phyloP scores from a whole-genome alignment of 345 rosid species.

The Cardiospermum halicacabum region DNA sequence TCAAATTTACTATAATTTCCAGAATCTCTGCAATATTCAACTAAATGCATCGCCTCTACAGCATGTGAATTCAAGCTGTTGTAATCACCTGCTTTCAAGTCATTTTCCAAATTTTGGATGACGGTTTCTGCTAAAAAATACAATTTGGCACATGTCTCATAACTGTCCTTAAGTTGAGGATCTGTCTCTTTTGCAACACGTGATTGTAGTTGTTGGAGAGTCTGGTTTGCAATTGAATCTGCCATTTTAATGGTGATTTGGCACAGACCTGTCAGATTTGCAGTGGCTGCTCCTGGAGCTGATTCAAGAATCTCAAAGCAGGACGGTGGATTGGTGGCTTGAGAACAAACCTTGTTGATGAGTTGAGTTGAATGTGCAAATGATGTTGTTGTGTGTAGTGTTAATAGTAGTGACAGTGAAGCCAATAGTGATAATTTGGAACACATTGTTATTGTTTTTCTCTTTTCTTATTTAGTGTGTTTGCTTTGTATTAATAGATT shows the following conservation, averaged over 20 bases:
- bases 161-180: slow-evolving; percentile 2
- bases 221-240: neutral
- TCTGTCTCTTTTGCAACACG: slow-evolving; percentile 1
- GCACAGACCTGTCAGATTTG: slow-evolving; percentile 3
- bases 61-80: neutral
- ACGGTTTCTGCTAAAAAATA: neutral
- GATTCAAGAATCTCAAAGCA: slow-evolving; percentile 11
- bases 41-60: slow-evolving; percentile 4
- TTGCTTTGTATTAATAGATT: too few relatives aligned
- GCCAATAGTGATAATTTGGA: too few relatives aligned
- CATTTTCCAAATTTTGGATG: neutral
- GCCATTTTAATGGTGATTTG: neutral
- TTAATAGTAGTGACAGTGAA: too few relatives aligned
- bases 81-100: slow-evolving; percentile 8
- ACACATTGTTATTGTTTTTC: too few relatives aligned
- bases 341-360: neutral
- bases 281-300: neutral
- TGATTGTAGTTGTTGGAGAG: neutral
- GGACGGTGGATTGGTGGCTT: neutral
- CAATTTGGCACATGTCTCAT: slow-evolving; percentile 6
- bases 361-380: neutral
- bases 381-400: too few relatives aligned
- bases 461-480: too few relatives aligned
- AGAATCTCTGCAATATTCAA: neutral
- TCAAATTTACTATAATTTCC: neutral